Conservation (phyloP, 73 alveolate species). For the Tetrahymena thermophila region DNA sequence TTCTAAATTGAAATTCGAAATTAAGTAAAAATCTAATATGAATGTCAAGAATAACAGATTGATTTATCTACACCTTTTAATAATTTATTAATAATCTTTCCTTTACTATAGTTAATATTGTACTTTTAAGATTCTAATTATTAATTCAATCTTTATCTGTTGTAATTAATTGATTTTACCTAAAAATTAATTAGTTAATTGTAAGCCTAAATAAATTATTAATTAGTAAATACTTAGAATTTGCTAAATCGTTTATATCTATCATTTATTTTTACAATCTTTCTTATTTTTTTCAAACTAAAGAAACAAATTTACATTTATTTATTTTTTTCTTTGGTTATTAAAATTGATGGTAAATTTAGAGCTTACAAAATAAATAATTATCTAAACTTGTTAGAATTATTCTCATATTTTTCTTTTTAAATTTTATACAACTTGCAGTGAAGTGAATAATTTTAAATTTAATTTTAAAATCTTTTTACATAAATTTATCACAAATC, state of each 20-base stretch:
- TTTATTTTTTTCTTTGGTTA: background rate
- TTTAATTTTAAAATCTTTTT: too few relatives aligned
- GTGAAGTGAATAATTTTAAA: too few relatives aligned
- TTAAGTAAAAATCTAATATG: too few relatives aligned
- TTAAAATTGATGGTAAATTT: background rate
- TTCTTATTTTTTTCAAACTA: background rate
- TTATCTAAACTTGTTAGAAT: background rate
- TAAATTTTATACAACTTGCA: background rate
- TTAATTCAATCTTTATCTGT: background rate
- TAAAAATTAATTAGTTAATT: too few relatives aligned
- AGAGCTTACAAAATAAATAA: background rate
- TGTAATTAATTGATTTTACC: background rate
- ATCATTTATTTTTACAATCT: background rate
- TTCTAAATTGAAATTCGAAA: background rate
- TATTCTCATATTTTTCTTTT: background rate
- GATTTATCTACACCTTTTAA: background rate
- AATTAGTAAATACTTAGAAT: background rate
- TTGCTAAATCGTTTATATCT: background rate
- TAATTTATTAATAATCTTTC: background rate
- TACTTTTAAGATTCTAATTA: background rate
- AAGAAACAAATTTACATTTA: background rate
- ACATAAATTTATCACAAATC: too few relatives aligned
- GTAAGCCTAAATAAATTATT: background rate
- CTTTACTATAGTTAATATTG: background rate
- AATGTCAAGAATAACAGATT: background rate